Evolutionary conservation across 2,329 filamentous ascomycete species (phyloP), one percentile per base, ranked within the genome.

Genomic region (Paramyrothecium sp.): DNA sequence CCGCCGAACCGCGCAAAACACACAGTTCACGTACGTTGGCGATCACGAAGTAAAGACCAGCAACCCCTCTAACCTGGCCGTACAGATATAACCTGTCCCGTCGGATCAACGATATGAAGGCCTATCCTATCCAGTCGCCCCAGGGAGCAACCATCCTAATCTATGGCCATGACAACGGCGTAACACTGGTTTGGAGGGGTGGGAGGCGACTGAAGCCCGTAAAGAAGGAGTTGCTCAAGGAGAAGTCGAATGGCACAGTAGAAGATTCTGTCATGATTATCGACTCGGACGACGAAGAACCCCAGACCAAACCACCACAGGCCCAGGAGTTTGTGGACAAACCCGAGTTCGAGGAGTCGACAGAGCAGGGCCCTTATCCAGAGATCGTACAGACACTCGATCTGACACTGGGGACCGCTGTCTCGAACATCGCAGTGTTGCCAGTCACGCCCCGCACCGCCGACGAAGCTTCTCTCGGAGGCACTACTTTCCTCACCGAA

Each of bases 61-160:
- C 5, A 17, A 3, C 10, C 19, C 7, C 3, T 19, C 60, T 67
- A 11, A 65, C 12, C 21, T 20, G 20, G 0, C 2, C 2, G 4
- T 26, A 20, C n/a, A 89, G 86, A 58, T 88, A 88, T 63, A 81
- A 86, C 57, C 72, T 88, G 33, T 74, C 79, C 47, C 78, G 81
- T 58, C 83, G 85, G 58, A 76, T 87, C 51, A 78, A 88, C 69
- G 77, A 84, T 64, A 78, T 86, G 53, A 83, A 86, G 63, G 80
- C 80, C 3, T 88, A 88, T 65, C 86, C 86, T 1, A 75, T 86
- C 19, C 77, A 79, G 57, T 87, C 86, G 2, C 79, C 84, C 2
- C 86, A 89, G 65, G 86, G 86, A 38, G 86, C 86, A 7, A 84
- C 81, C 2, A 80, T 89, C 65, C 68, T 89, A 23, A 71, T 89